Percentiles rank a stretch among this genome's conserved stretches.
Evolutionary conservation across 768 basidiomycete genomes (phyloP).

Genomic region (Pleurotus salmoneostramineus): DNA sequence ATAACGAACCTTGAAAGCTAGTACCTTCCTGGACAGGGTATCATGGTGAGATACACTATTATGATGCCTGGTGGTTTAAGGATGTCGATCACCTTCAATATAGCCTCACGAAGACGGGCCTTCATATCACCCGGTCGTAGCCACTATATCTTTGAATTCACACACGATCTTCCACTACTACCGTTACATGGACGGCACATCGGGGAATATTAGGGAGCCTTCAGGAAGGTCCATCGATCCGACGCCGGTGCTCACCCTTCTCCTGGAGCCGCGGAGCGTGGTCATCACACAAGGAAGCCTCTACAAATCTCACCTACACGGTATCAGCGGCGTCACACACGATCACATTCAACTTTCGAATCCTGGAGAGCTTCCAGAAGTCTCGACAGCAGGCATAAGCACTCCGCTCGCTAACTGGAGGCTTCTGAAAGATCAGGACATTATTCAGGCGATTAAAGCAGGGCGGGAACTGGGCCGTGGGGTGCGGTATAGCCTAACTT

Average conservation of each 20-base stretch:
- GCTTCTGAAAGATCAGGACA: conserved; percentile 38
- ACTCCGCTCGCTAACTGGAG: conserved; percentile 55
- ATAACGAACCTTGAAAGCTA: conserved; percentile 18
- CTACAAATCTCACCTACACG: conserved; percentile 76
- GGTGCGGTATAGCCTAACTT: conserved; percentile 79
- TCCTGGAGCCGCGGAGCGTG: conserved; percentile 84
- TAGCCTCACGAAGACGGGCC: conserved; percentile 95
- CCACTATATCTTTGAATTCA: conserved; percentile 86
- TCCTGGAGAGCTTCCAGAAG: conserved; percentile 18
- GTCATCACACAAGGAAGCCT: conserved; percentile 69
- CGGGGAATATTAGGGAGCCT: conserved; percentile 15
- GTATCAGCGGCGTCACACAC: conserved; percentile 67
- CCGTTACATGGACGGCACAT: conserved; percentile 39
- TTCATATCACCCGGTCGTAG: conserved; percentile 81
- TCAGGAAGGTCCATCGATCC: conserved; percentile 56
- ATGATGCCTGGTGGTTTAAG: neutral
- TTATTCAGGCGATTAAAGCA: conserved; percentile 31
- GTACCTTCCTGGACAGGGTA: conserved; percentile 90
- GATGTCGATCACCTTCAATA: conserved; percentile 1
- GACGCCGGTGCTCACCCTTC: conserved; percentile 62
- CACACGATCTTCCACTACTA: conserved; percentile 85
- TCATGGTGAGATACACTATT: conserved; percentile 57
- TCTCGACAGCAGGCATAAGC: conserved; percentile 18
- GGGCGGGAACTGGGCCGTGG: conserved; percentile 56
- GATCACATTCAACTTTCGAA: conserved; percentile 23